Evolutionary conservation across 2,329 filamentous ascomycete genomes (phyloP).

Genomic region (Talaromyces rugulosus): DNA sequence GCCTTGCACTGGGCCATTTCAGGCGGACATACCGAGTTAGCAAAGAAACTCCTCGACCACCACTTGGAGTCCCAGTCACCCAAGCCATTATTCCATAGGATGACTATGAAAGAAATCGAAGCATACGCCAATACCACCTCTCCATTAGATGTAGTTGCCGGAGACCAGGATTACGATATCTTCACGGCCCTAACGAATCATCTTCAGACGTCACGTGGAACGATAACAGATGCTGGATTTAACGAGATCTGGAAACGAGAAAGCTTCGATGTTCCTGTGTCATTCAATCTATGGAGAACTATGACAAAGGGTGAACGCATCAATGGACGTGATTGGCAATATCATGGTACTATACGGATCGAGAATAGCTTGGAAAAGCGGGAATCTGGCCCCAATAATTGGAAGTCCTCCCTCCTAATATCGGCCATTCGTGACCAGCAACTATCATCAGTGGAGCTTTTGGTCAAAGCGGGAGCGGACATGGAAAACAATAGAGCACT

Average conservation of each 20-base stretch:
- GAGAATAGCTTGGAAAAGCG: too few species aligned
- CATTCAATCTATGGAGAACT: too few species aligned
- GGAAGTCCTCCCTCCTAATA: too few species aligned
- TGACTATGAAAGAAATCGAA: slow-evolving; percentile 6
- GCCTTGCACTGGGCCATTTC: slow-evolving; percentile 10
- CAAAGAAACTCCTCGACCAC: slow-evolving; percentile 6
- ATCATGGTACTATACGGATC: too few species aligned
- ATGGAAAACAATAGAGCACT: background rate
- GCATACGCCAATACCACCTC: slow-evolving; percentile 1
- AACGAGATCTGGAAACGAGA: too few species aligned
- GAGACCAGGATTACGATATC: slow-evolving; percentile 2
- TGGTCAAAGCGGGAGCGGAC: slow-evolving; percentile 1
- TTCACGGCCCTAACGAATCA: too few species aligned
- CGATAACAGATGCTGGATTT: too few species aligned
- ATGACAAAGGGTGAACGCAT: too few species aligned
- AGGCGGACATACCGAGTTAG: slow-evolving; percentile 1
- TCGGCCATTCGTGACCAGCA: slow-evolving; percentile 2
- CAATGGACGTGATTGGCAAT: too few species aligned
- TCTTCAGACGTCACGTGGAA: too few species aligned
- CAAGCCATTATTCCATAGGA: slow-evolving; percentile 1
- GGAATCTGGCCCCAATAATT: too few species aligned
- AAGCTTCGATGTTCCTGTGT: too few species aligned
- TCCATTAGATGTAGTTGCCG: slow-evolving; percentile 3
- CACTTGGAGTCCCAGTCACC: background rate
- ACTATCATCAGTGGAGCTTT: background rate